Evolutionary conservation across 768 basidiomycete genomes (phyloP).

Genomic region (Amanita jacksonii): DNA sequence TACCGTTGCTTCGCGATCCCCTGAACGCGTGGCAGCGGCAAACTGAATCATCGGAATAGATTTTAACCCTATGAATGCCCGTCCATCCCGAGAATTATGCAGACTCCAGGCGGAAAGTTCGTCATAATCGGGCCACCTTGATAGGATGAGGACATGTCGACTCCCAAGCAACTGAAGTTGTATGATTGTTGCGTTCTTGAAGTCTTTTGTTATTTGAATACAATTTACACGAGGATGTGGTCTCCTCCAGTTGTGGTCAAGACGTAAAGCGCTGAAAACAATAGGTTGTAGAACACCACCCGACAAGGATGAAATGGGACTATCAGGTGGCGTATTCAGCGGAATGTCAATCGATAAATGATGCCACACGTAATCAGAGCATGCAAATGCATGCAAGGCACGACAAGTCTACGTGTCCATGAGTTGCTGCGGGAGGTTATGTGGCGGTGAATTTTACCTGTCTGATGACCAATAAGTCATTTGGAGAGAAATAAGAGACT

Average conservation of each 20-base stretch:
- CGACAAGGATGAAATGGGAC: conserved; percentile 23
- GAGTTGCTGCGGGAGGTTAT: not conserved
- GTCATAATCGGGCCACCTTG: conserved; percentile 3
- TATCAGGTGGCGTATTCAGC: conserved; percentile 30
- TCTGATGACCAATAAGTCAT: conserved; percentile 37
- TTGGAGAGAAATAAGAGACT: conserved; percentile 21
- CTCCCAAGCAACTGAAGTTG: conserved; percentile 6
- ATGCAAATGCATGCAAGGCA: conserved; percentile 42
- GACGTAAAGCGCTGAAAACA: conserved; percentile 33
- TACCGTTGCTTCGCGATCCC: not conserved
- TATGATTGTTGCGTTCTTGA: conserved; percentile 5
- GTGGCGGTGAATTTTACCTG: conserved; percentile 28
- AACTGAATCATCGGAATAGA: conserved; percentile 7
- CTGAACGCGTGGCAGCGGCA: not conserved
- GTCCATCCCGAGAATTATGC: not conserved
- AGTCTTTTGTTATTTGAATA: not conserved
- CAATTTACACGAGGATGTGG: not conserved
- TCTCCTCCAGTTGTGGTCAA: conserved; percentile 40
- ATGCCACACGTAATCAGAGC: conserved; percentile 49
- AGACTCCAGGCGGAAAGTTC: conserved; percentile 4
- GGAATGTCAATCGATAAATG: conserved; percentile 37
- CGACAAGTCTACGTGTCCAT: conserved; percentile 45
- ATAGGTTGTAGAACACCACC: conserved; percentile 30
- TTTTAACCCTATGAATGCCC: not conserved
- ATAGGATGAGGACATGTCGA: conserved; percentile 3